phyloP scores from a whole-genome alignment of 139 green algal genomes.

The Volvox reticuliferus region DNA sequence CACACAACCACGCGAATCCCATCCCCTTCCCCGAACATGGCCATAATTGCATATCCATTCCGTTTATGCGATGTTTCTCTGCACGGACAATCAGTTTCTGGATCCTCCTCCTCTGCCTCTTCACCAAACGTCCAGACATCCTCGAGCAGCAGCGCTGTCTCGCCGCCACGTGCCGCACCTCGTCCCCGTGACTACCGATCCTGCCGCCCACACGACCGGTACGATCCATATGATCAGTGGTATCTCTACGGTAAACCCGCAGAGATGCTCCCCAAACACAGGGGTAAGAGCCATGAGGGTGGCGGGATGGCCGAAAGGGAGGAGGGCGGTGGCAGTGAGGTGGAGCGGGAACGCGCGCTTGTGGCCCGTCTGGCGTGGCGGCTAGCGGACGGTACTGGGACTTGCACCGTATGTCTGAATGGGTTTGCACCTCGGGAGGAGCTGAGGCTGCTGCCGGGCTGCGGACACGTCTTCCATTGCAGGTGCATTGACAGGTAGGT shows the following conservation, averaged over 20 bases:
- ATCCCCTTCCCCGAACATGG: neutral
- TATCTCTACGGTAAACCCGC: slow-evolving; percentile 2
- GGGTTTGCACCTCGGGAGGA: neutral
- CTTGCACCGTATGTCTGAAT: slow-evolving; percentile 24
- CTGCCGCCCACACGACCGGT: slow-evolving; percentile 9
- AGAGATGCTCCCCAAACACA: neutral
- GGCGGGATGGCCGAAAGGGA: neutral
- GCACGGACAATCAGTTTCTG: neutral
- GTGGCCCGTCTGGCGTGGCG: slow-evolving; percentile 7
- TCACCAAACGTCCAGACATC: neutral
- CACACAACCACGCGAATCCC: neutral
- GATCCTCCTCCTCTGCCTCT: neutral
- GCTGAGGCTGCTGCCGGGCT: slow-evolving; percentile 42
- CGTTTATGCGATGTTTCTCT: neutral
- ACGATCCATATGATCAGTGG: slow-evolving; percentile 5
- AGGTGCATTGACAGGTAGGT: slow-evolving; percentile 12
- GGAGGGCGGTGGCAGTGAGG: neutral
- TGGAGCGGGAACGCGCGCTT: neutral
- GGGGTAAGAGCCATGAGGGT: neutral
- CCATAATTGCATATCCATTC: neutral
- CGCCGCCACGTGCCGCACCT: neutral
- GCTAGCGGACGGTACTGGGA: slow-evolving; percentile 30
- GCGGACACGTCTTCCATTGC: slow-evolving; percentile 37
- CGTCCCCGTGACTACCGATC: neutral
- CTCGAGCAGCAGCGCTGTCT: neutral